These are phyloP conservation scores for Zalerion maritima DNA, from an alignment of 495 filamentous ascomycete species.

Conservation along the genomic window DNA sequence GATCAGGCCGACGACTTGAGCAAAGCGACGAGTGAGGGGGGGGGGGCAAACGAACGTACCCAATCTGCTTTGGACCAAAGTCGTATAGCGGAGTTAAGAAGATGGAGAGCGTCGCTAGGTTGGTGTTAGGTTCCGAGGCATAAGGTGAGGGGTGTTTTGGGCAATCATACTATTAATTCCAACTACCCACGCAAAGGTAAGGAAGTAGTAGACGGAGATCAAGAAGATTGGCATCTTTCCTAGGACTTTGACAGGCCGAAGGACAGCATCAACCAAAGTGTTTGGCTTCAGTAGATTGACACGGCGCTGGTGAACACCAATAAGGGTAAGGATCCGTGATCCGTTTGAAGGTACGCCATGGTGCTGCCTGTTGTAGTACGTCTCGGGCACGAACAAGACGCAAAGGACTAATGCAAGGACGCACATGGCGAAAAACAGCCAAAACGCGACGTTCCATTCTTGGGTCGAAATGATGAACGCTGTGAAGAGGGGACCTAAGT, in stretches of 20 bases:
- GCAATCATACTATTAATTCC: slow-evolving; percentile 53
- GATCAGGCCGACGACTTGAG: neutral
- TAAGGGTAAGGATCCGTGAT: too few relatives aligned
- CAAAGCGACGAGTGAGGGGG: neutral
- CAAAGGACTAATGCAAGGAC: slow-evolving; percentile 32
- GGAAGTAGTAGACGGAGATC: slow-evolving; percentile 36
- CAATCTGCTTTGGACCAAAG: slow-evolving; percentile 37
- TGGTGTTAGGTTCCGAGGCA: too few relatives aligned
- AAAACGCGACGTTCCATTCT: slow-evolving; percentile 39
- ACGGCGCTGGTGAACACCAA: too few relatives aligned
- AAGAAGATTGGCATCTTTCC: slow-evolving; percentile 37
- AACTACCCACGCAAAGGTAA: slow-evolving; percentile 47
- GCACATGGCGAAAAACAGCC: slow-evolving; percentile 36
- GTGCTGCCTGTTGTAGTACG: slow-evolving; percentile 42
- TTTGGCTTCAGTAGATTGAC: too few relatives aligned
- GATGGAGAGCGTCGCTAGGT: slow-evolving; percentile 42
- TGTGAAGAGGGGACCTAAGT: slow-evolving; percentile 43
- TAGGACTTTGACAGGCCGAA: slow-evolving; percentile 30
- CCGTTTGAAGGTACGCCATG: slow-evolving; percentile 27
- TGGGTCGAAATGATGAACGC: slow-evolving; percentile 39
- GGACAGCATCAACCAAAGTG: slow-evolving; percentile 29
- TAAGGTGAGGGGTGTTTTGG: too few relatives aligned
- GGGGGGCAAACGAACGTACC: slow-evolving; percentile 12
- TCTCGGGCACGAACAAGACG: slow-evolving; percentile 41
- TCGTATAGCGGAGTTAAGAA: slow-evolving; percentile 39